Base-by-base conservation (phyloP, 805 yeast species). In the Blastobotrys americana region DNA sequence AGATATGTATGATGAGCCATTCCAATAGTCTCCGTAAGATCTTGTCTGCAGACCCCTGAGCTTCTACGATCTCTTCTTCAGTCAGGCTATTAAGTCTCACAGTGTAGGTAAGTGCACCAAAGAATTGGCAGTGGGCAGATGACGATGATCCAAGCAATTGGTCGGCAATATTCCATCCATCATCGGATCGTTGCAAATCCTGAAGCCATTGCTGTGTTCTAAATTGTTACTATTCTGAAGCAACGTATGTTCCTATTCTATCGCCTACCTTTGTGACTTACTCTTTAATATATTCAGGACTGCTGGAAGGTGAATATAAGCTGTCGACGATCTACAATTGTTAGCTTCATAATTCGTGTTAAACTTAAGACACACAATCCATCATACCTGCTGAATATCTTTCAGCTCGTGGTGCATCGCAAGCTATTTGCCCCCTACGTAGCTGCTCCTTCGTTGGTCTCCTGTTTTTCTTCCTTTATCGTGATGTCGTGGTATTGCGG, bases 31-130 rank as follows among this genome's bases (percentile, higher is more conserved):
- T 55, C 15, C 31, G 18, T 6, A 50, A 23, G 22, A 54, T 23
- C 31, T 42, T 43, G n/a, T 33, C 38, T 4, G 39, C 44, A 3
- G 47, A 37, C 6, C 27, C 28, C 15, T 40, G 37, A 25, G 42
- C 25, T 25, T 41, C 46, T 3, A 33, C 33, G 5, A 36, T 28
- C 21, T 43, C 48, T 23, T 43, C 28, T 3, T 21, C 25, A 15
- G 25, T 22, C 39, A 18, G 42, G 42, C 36, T 51, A 47, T 75
- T 77, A 37, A 82, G 61, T 50, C 72, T 68, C 3, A 86, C 93
- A 0, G 86, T 74, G 47, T 77, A 78, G 0, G 95, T 86, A 46
- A 84, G 70, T 0, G 94, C 95, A 0, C 95, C 96, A 55, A 86
- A 81, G 59, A 82, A 86, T 55, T 78, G 77, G 31, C 63, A 59